Evolutionary conservation across 2,329 filamentous ascomycete species (phyloP).

Genomic region (Ascomycota sp.): DNA sequence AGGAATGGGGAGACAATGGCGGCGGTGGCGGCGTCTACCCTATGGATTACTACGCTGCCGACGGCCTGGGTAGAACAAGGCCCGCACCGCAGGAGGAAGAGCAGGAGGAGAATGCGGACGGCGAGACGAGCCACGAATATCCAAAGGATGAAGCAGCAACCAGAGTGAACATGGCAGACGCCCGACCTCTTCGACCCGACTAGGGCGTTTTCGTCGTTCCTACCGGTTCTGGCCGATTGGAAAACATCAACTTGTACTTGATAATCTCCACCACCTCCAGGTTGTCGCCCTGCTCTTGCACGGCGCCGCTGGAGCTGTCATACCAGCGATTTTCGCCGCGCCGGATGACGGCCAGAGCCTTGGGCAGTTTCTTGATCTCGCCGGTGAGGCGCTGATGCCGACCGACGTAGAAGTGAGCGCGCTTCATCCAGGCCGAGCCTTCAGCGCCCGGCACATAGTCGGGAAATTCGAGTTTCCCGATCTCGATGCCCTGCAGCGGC

Average conservation of each 20-base stretch:
- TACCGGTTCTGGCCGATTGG: slow-evolving; percentile 68
- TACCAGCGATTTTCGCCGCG: slow-evolving; percentile 26
- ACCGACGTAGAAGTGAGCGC: slow-evolving; percentile 73
- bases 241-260: slow-evolving; percentile 72
- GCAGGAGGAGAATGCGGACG: neutral
- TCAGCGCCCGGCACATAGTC: slow-evolving; percentile 33
- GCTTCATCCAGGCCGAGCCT: slow-evolving; percentile 67
- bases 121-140: too few species aligned
- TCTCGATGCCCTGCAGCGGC: slow-evolving; percentile 12
- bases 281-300: slow-evolving; percentile 20
- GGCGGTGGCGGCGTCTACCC: slow-evolving; percentile 55
- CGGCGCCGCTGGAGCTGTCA: slow-evolving; percentile 19
- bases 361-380: slow-evolving; percentile 70
- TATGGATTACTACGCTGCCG: slow-evolving; percentile 95
- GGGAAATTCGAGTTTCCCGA: slow-evolving; percentile 64
- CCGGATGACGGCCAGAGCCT: slow-evolving; percentile 59
- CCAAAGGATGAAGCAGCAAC: neutral
- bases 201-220: slow-evolving; percentile 14
- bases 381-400: slow-evolving; percentile 75
- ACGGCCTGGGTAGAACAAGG: slow-evolving; percentile 69
- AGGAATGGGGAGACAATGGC: slow-evolving; percentile 44
- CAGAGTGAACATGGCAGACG: neutral
- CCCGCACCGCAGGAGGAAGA: slow-evolving; percentile 11
- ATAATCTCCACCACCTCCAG: slow-evolving; percentile 78
- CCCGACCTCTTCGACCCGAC: too few species aligned